Conservation (phyloP, 257 asterid genomes). For the Petrea volubilis region DNA sequence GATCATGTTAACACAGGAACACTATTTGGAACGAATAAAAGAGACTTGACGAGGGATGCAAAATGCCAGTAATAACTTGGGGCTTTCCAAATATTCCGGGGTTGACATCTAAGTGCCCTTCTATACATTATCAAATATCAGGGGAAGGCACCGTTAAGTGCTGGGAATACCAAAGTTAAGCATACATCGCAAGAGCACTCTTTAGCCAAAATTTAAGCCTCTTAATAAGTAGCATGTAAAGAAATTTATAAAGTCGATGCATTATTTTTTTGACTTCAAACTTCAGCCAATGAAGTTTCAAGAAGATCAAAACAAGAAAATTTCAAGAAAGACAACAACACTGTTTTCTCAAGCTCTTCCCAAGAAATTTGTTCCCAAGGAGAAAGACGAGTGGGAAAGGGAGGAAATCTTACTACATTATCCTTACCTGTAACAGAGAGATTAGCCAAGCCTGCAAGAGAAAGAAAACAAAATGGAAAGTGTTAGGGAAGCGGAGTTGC, state of each 20-base stretch:
- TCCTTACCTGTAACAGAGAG: slow-evolving; percentile 73
- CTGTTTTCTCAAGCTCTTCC: background rate
- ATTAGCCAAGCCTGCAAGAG: slow-evolving; percentile 81
- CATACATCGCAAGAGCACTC: background rate
- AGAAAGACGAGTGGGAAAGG: slow-evolving; percentile 5
- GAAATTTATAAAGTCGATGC: background rate
- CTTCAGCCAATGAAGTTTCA: slow-evolving; percentile 7
- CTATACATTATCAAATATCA: background rate
- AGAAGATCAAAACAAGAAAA: background rate
- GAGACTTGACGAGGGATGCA: background rate
- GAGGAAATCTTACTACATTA: background rate
- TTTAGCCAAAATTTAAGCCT: background rate
- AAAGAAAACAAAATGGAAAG: slow-evolving; percentile 20
- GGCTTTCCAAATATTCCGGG: background rate
- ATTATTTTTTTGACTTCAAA: background rate
- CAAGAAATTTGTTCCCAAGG: background rate
- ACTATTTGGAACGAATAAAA: background rate
- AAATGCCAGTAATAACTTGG: background rate
- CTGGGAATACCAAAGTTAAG: background rate
- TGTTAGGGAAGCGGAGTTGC: slow-evolving; percentile 20
- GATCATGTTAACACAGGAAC: background rate
- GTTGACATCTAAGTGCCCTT: background rate
- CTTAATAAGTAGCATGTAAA: background rate
- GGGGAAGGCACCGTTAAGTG: too few relatives aligned
- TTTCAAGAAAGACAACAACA: background rate